These are phyloP conservation scores for Neoboletus magnificus DNA, from an alignment of 768 basidiomycete genomes.

Conservation along the genomic window DNA sequence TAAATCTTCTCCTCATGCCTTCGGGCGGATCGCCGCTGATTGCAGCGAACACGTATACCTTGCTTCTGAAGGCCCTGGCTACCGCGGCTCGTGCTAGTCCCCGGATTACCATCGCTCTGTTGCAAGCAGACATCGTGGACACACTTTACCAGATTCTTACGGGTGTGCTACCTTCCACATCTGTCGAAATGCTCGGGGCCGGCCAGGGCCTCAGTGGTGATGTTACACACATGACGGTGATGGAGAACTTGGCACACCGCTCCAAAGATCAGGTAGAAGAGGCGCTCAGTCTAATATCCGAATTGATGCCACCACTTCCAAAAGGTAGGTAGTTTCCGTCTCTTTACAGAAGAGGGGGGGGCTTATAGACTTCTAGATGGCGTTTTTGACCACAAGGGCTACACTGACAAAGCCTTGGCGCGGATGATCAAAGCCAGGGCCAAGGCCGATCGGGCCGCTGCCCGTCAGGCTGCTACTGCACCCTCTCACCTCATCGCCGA, in stretches of 20 bases:
- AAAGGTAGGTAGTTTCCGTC: slow-evolving; percentile 55
- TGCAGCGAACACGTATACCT: slow-evolving; percentile 83
- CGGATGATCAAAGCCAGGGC: slow-evolving; percentile 78
- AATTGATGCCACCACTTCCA: slow-evolving; percentile 89
- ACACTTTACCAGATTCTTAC: slow-evolving; percentile 95
- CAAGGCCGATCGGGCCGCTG: slow-evolving; percentile 75
- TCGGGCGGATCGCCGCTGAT: slow-evolving; percentile 85
- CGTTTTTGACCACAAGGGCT: slow-evolving; percentile 88
- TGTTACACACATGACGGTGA: slow-evolving; percentile 93
- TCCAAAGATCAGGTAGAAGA: slow-evolving; percentile 98
- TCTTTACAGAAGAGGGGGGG: background rate
- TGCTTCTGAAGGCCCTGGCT: slow-evolving; percentile 81
- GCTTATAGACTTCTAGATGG: slow-evolving; percentile 57
- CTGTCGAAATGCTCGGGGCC: slow-evolving; percentile 48
- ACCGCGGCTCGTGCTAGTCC: slow-evolving; percentile 87
- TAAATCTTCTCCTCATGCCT: slow-evolving; percentile 82
- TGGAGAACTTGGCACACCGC: slow-evolving; percentile 94
- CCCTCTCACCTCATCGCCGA: slow-evolving; percentile 29
- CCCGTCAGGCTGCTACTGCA: slow-evolving; percentile 48
- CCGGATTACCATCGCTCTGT: slow-evolving; percentile 77
- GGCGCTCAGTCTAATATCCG: slow-evolving; percentile 81
- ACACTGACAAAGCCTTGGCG: slow-evolving; percentile 81
- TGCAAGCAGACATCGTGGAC: slow-evolving; percentile 91
- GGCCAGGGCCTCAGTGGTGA: slow-evolving; percentile 84
- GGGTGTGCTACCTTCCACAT: slow-evolving; percentile 79